These are phyloP conservation scores for Mycena capillaripes DNA, from an alignment of 768 basidiomycete genomes.

Conservation along the genomic window DNA sequence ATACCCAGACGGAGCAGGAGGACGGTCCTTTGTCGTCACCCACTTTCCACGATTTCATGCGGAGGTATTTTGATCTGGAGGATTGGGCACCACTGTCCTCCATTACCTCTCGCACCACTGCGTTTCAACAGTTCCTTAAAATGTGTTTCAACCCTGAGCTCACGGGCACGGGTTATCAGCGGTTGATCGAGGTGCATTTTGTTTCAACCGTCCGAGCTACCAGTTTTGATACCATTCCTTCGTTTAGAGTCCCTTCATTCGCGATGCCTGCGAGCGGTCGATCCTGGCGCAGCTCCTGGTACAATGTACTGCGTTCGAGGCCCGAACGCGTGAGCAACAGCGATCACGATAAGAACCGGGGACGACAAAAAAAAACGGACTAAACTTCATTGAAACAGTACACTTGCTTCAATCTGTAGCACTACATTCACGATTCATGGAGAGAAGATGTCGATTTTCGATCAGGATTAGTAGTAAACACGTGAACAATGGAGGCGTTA, in stretches of 20 bases:
- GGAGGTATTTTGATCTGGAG: slow-evolving; percentile 42
- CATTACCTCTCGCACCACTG: slow-evolving; percentile 57
- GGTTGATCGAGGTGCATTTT: slow-evolving; percentile 41
- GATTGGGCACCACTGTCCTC: slow-evolving; percentile 48
- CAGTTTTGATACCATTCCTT: too few relatives aligned
- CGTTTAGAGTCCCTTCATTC: slow-evolving; percentile 58
- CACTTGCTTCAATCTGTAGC: too few relatives aligned
- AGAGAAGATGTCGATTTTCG: too few relatives aligned
- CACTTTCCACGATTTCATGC: slow-evolving; percentile 38
- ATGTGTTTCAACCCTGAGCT: slow-evolving; percentile 57
- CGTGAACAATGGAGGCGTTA: too few relatives aligned
- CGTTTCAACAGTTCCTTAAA: slow-evolving; percentile 59
- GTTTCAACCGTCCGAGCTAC: not conserved
- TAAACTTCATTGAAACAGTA: too few relatives aligned
- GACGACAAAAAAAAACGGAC: not conserved
- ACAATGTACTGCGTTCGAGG: slow-evolving; percentile 49
- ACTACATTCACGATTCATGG: too few relatives aligned
- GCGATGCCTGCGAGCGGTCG: slow-evolving; percentile 55
- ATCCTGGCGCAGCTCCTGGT: slow-evolving; percentile 56
- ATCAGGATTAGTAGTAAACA: too few relatives aligned
- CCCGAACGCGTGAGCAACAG: not conserved
- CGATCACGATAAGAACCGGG: not conserved
- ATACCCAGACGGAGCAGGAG: not conserved
- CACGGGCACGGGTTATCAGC: slow-evolving; percentile 46
- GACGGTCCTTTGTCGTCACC: not conserved